Base-by-base conservation (phyloP, 2,329 filamentous ascomycete species). In the Calonectria naviculata region DNA sequence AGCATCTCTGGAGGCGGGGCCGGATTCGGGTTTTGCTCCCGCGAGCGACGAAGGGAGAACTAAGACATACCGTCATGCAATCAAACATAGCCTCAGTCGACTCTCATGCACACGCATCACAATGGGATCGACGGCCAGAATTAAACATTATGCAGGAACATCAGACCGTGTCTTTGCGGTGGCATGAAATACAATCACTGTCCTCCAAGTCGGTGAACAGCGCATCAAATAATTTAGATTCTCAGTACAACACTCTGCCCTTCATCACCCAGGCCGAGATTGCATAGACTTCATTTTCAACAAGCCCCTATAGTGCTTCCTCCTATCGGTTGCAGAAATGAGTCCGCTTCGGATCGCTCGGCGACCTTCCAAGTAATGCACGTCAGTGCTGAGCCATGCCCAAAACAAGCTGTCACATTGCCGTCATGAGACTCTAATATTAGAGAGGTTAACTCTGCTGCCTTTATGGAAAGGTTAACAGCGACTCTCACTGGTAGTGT, bases 1-100 rank as follows among this genome's bases (percentile, higher is more conserved):
- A 62, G 44, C 44, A 36, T 38, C 46, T 44, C 5, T 26, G 46
- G 44, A 26, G 19, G 67, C 65, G 67, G 67, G 67, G 67, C 67
- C 67, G 67, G 29, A n/a, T 19, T 54, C 54, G 9, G 21, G 6
- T 28, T 56, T 29, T 36, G 24, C 38, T 49, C 21, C 62, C 54
- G 44, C n/a, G 52, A 24, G 52, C 19, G 31, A 46, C 29, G 46
- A 21, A 65, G 29, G 58, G 38, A 38, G 6, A 44, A n/a, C 44
- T 29, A 46, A 29, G 60, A 47, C 47, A 58, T 58, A 13, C n/a
- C 28, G 41, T 38, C n/a, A 66, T 26, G 64, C 64, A 66, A 66
- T 66, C 41, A 60, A 46, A 58, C 49, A 47, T 28, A 4, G 17
- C 28, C n/a, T 34, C 5, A 38, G 19, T 9, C n/a, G 52, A 24